These are phyloP conservation scores for Podosphaera fusca DNA, from an alignment of 2,329 filamentous ascomycete species.

Conservation along the genomic window DNA sequence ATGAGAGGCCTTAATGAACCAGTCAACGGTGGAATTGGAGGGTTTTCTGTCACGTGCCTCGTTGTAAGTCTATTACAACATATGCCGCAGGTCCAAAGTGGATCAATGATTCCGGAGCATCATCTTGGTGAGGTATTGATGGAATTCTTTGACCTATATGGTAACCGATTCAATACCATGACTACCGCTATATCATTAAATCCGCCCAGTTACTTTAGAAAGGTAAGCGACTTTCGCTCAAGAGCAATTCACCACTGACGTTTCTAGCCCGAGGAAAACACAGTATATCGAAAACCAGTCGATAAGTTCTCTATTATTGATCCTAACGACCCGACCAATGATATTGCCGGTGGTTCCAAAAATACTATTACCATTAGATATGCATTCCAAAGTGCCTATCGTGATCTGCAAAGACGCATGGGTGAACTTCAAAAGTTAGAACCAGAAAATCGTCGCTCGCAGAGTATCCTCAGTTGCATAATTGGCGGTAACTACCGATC, in stretches of 20 bases:
- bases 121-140: conserved; percentile 65
- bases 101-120: conserved; percentile 32
- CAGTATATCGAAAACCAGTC: conserved; percentile 22
- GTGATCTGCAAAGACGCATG: conserved; percentile 34
- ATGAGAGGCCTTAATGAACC: conserved; percentile 88
- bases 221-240: conserved; percentile 30
- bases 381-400: conserved; percentile 45
- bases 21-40: conserved; percentile 71
- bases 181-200: conserved; percentile 52
- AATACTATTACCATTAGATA: conserved; percentile 43
- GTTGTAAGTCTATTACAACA: conserved; percentile 73
- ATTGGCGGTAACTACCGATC: conserved; percentile 58
- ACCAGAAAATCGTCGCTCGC: conserved; percentile 12
- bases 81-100: conserved; percentile 45
- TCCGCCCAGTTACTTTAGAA: conserved; percentile 51
- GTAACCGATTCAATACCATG: conserved; percentile 51
- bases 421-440: conserved; percentile 19
- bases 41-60: conserved; percentile 83
- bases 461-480: conserved; percentile 41
- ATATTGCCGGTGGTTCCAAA: conserved; percentile 69
- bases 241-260: background rate
- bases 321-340: conserved; percentile 64
- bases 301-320: conserved; percentile 72
- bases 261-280: conserved; percentile 12
- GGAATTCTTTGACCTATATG: conserved; percentile 77